Conservation (phyloP, 495 filamentous ascomycete species). For the Elaphomyces granulatus region DNA sequence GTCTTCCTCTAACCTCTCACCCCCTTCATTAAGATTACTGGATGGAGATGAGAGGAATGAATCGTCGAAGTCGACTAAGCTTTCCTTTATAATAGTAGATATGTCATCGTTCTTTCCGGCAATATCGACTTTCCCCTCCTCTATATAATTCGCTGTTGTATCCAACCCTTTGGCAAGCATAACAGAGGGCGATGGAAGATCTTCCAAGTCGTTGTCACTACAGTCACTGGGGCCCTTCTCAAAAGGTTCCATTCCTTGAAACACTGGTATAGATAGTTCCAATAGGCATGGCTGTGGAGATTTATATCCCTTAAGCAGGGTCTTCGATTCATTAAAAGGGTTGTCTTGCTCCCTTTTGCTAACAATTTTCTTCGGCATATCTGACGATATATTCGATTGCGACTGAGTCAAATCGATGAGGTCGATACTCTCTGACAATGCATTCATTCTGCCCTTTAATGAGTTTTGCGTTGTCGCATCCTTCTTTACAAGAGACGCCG, state of each 20-base stretch:
- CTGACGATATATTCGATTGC: background rate
- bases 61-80: background rate
- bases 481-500: slow-evolving; percentile 18
- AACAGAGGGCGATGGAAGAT: slow-evolving; percentile 29
- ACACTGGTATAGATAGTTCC: too few relatives aligned
- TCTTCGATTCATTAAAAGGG: too few relatives aligned
- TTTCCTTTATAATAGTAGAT: background rate
- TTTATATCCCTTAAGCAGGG: too few relatives aligned
- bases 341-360: too few relatives aligned
- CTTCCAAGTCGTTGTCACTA: slow-evolving; percentile 20
- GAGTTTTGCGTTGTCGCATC: slow-evolving; percentile 9
- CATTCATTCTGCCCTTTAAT: slow-evolving; percentile 5
- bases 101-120: background rate
- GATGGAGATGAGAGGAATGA: background rate
- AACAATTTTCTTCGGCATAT: too few relatives aligned
- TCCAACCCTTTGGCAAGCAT: slow-evolving; percentile 8
- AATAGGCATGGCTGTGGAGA: too few relatives aligned
- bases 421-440: background rate
- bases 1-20: background rate
- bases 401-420: background rate
- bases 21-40: background rate
- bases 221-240: slow-evolving; percentile 30
- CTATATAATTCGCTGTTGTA: slow-evolving; percentile 1
- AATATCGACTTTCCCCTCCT: background rate
- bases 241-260: too few relatives aligned